phyloP scores from a whole-genome alignment of 169 alveolate species.

The Cytauxzoon felis region DNA sequence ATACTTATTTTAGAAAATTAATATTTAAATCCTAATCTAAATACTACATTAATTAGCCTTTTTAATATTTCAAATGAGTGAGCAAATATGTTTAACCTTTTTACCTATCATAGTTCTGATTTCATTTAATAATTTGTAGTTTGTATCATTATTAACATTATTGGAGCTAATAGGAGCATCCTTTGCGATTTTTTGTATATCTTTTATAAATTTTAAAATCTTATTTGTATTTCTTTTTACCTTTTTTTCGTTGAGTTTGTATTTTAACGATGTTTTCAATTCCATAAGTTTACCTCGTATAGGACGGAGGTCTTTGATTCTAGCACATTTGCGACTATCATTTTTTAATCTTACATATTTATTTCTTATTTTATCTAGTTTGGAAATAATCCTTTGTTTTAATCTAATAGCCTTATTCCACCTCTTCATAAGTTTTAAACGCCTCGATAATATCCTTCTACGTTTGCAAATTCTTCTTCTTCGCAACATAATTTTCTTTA shows the following conservation, averaged over 20 bases:
- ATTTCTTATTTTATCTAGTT: slow-evolving; percentile 12
- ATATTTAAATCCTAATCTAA: neutral
- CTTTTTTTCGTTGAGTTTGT: slow-evolving; percentile 17
- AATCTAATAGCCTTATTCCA: slow-evolving; percentile 57
- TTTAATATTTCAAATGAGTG: slow-evolving; percentile 21
- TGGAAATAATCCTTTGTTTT: slow-evolving; percentile 55
- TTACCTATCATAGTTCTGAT: neutral
- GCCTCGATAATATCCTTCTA: slow-evolving; percentile 31
- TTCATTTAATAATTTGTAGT: neutral
- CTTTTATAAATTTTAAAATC: slow-evolving; percentile 37
- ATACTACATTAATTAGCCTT: neutral
- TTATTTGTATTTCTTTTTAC: slow-evolving; percentile 26
- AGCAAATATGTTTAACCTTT: slow-evolving; percentile 44
- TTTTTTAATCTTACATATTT: slow-evolving; percentile 29
- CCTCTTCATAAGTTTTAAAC: slow-evolving; percentile 44
- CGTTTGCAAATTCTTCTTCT: slow-evolving; percentile 54
- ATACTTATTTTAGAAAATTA: neutral
- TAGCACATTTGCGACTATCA: slow-evolving; percentile 51
- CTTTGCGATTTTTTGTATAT: slow-evolving; percentile 16
- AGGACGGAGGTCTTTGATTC: slow-evolving; percentile 39
- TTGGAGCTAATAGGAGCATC: neutral
- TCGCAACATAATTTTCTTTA: slow-evolving; percentile 39
- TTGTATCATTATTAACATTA: neutral
- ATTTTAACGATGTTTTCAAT: slow-evolving; percentile 33
- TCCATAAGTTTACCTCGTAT: slow-evolving; percentile 40